These are phyloP conservation scores for Alternaria brassicicola DNA, from an alignment of 2,329 filamentous ascomycete genomes.

Conservation along the genomic window DNA sequence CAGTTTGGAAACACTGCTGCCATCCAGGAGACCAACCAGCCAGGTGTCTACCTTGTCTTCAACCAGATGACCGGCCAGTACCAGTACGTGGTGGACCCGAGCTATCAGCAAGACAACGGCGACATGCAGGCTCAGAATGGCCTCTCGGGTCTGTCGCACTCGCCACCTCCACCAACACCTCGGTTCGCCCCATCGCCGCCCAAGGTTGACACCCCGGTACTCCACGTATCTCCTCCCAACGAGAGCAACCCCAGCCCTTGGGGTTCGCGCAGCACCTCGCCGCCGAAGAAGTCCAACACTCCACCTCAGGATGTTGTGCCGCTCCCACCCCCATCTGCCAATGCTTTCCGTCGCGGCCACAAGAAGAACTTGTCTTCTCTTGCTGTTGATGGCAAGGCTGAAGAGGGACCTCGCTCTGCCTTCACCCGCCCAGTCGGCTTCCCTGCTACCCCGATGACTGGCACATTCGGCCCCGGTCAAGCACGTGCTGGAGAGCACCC, in stretches of 20 bases:
- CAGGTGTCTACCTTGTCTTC: slow-evolving; percentile 81
- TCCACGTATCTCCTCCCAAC: slow-evolving; percentile 82
- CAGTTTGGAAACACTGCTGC: slow-evolving; percentile 71
- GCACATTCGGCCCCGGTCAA: slow-evolving; percentile 91
- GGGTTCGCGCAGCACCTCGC: slow-evolving; percentile 67
- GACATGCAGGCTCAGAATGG: slow-evolving; percentile 24
- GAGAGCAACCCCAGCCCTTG: slow-evolving; percentile 59
- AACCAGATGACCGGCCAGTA: slow-evolving; percentile 87
- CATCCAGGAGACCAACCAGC: slow-evolving; percentile 69
- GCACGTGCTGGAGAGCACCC: slow-evolving; percentile 94
- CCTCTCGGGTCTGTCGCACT: slow-evolving; percentile 50
- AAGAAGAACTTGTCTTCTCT: slow-evolving; percentile 82
- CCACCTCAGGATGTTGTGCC: slow-evolving; percentile 73
- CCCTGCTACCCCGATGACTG: slow-evolving; percentile 79
- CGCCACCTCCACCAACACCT: slow-evolving; percentile 56
- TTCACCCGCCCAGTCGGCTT: slow-evolving; percentile 63
- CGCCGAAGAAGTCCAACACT: slow-evolving; percentile 68
- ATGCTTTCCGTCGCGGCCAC: slow-evolving; percentile 90
- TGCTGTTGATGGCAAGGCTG: slow-evolving; percentile 62
- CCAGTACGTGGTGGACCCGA: slow-evolving; percentile 77
- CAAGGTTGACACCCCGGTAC: slow-evolving; percentile 59
- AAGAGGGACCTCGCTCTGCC: slow-evolving; percentile 75
- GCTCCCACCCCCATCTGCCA: slow-evolving; percentile 84
- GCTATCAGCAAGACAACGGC: slow-evolving; percentile 54
- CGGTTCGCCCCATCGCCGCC: slow-evolving; percentile 46